phyloP scores from a whole-genome alignment of 805 yeast genomes.

The Candida germanica region DNA sequence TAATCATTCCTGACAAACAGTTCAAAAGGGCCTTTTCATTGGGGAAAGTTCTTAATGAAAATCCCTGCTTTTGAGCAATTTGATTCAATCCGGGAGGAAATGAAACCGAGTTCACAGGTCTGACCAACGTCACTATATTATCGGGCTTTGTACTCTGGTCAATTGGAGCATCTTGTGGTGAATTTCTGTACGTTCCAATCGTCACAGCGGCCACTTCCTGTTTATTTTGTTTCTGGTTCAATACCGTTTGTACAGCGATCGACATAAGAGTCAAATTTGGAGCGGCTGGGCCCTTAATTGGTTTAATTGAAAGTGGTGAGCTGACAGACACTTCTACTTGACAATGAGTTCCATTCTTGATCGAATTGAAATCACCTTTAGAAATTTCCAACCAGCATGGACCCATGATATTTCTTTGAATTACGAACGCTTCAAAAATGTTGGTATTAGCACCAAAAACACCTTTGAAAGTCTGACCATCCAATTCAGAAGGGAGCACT shows the following conservation, averaged over 20 bases:
- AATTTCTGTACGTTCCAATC: conserved; percentile 62
- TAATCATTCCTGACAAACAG: conserved; percentile 69
- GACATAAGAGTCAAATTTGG: conserved; percentile 65
- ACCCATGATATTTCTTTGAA: conserved; percentile 86
- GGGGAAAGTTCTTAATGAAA: conserved; percentile 56
- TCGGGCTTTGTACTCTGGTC: conserved; percentile 60
- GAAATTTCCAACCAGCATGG: conserved; percentile 91
- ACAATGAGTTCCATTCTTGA: conserved; percentile 74
- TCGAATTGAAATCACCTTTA: conserved; percentile 55
- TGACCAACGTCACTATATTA: conserved; percentile 64
- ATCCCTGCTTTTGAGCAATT: conserved; percentile 52
- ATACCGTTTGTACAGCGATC: conserved; percentile 72
- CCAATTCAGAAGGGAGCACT: conserved; percentile 56
- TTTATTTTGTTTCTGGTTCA: conserved; percentile 68
- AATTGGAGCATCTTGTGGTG: conserved; percentile 74
- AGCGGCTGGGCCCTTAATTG: conserved; percentile 52
- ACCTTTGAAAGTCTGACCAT: conserved; percentile 72
- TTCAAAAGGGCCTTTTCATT: conserved; percentile 73
- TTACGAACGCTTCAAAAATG: conserved; percentile 80
- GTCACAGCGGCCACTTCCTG: conserved; percentile 90
- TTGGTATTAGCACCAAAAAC: conserved; percentile 77
- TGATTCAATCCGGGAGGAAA: conserved; percentile 76
- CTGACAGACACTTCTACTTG: conserved; percentile 65
- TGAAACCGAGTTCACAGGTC: conserved; percentile 66
- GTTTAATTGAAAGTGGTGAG: conserved; percentile 46